Percentiles rank a stretch among this genome's conserved stretches.
Evolutionary conservation across 352 stramenopile species (phyloP).

Genomic region (Globisporangium lucens): DNA sequence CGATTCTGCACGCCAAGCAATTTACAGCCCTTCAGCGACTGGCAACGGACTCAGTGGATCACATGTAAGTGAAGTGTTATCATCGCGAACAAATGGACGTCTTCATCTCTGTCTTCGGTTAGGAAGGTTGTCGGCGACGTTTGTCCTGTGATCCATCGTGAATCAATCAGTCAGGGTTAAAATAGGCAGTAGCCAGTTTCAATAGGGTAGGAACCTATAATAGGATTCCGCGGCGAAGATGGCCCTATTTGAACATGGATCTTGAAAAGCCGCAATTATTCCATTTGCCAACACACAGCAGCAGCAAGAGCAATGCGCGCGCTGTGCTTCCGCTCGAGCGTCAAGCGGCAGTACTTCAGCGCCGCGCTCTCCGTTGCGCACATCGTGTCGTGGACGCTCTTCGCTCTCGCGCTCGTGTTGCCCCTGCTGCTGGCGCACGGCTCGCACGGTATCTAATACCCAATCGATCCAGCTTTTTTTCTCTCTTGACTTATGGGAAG

Average conservation of each 20-base stretch:
- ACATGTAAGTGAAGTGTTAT: not conserved
- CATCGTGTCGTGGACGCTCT: slow-evolving; percentile 37
- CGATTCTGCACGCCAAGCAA: slow-evolving; percentile 9
- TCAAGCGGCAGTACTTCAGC: slow-evolving; percentile 64
- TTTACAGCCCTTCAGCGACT: not conserved
- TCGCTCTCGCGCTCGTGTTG: slow-evolving; percentile 37
- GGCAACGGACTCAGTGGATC: not conserved
- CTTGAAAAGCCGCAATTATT: slow-evolving; percentile 1
- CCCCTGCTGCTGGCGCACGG: slow-evolving; percentile 58
- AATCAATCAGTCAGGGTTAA: too few relatives aligned
- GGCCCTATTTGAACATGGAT: not conserved
- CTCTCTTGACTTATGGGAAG: too few relatives aligned
- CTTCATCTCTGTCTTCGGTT: not conserved
- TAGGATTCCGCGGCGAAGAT: not conserved
- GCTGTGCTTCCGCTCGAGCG: slow-evolving; percentile 40
- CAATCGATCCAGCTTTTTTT: not conserved
- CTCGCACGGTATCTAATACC: slow-evolving; percentile 32
- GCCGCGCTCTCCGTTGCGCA: slow-evolving; percentile 50
- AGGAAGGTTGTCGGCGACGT: too few relatives aligned
- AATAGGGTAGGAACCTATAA: not conserved
- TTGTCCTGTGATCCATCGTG: too few relatives aligned
- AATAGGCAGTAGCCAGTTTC: too few relatives aligned
- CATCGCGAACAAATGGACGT: not conserved
- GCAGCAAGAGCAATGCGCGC: slow-evolving; percentile 32
- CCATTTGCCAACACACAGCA: not conserved